Percentiles rank a stretch among this genome's conserved stretches.
These are phyloP conservation scores for Lophiotrema nucula DNA, from an alignment of 495 filamentous ascomycete species.

Conservation along the genomic window DNA sequence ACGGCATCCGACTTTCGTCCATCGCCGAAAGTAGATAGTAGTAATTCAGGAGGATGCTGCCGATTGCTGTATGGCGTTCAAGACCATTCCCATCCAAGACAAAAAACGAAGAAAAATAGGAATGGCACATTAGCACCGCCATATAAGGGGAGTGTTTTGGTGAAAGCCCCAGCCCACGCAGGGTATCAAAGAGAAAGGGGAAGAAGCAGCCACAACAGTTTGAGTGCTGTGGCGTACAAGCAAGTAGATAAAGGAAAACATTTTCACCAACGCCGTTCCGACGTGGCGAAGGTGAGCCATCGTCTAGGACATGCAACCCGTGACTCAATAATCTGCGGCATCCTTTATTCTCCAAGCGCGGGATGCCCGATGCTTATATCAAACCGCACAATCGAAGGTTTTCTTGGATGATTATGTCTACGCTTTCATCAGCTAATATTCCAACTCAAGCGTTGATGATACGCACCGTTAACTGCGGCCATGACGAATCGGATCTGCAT, in stretches of 20 bases:
- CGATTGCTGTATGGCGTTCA: neutral
- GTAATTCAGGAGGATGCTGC: neutral
- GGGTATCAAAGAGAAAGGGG: constrained; percentile 35
- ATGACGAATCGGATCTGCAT: constrained; percentile 98
- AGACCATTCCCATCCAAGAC: constrained; percentile 10
- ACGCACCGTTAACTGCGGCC: constrained; percentile 97
- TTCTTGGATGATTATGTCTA: constrained; percentile 99
- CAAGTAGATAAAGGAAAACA: constrained; percentile 23
- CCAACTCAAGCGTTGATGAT: neutral
- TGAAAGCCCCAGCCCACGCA: constrained; percentile 31
- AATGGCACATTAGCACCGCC: constrained; percentile 4
- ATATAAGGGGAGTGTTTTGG: constrained; percentile 9
- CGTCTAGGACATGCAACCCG: constrained; percentile 31
- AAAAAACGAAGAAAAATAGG: neutral
- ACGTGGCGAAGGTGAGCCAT: constrained; percentile 10
- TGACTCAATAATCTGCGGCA: constrained; percentile 15
- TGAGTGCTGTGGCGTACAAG: constrained; percentile 5
- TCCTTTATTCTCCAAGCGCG: neutral
- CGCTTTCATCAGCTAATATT: constrained; percentile 16
- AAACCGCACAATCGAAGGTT: constrained; percentile 97
- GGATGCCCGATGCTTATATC: constrained; percentile 58
- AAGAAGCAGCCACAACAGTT: constrained; percentile 11
- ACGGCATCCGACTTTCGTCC: neutral
- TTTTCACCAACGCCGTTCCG: constrained; percentile 36
- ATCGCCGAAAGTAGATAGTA: neutral